A percentile compares a stretch with the other conserved stretches of the same genome.
Evolutionary conservation across 305 asterid genomes (phyloP).

Genomic region (Andrographis paniculata): DNA sequence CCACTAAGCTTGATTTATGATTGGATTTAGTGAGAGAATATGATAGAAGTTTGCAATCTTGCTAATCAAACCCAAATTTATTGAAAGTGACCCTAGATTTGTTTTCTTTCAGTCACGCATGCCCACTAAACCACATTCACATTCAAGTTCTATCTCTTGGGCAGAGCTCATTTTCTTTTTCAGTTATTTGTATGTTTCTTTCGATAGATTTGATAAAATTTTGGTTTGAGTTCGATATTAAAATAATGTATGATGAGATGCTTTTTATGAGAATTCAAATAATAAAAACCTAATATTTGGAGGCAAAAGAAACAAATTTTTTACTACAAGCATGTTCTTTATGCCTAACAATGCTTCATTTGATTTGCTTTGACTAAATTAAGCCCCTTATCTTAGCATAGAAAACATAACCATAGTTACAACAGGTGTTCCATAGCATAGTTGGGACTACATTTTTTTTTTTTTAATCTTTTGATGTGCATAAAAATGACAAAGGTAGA

Average conservation of each 20-base stretch:
- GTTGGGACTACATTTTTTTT: background rate
- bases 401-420: too few relatives aligned
- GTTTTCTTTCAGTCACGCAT: conserved; percentile 21
- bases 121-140: conserved; percentile 25
- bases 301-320: too few relatives aligned
- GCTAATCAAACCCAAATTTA: conserved; percentile 33
- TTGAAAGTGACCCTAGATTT: conserved; percentile 28
- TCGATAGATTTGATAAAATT: too few relatives aligned
- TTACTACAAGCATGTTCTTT: too few relatives aligned
- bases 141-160: conserved; percentile 41
- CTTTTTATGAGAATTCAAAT: too few relatives aligned
- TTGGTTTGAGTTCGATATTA: too few relatives aligned
- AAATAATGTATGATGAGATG: too few relatives aligned
- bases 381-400: background rate
- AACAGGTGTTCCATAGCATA: too few relatives aligned
- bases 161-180: conserved; percentile 21
- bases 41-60: conserved; percentile 21
- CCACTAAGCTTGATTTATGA: conserved; percentile 34
- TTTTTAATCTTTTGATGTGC: background rate
- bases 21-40: conserved; percentile 33
- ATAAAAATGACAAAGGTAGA: background rate
- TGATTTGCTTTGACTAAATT: conserved; percentile 27
- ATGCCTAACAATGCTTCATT: conserved; percentile 17
- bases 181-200: too few relatives aligned
- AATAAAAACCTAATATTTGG: too few relatives aligned